Evolutionary conservation across 345 rosid genomes (phyloP).

Genomic region (Rhizophora mangle): DNA sequence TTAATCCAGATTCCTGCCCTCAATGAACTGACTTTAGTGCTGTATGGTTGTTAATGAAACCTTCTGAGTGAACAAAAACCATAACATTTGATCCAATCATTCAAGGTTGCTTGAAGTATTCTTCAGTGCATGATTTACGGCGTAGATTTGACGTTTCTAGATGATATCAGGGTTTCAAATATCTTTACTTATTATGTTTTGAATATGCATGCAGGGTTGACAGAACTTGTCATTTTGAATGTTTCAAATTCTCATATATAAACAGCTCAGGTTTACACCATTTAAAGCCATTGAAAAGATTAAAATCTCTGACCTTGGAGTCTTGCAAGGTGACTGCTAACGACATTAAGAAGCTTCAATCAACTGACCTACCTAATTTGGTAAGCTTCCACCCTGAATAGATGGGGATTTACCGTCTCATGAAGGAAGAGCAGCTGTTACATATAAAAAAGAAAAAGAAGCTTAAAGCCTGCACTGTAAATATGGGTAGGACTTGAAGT

Average conservation of each 20-base stretch:
- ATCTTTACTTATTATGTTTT: constrained; percentile 1
- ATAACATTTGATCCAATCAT: too few species aligned
- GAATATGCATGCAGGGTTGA: constrained; percentile 54
- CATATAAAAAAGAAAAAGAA: too few species aligned
- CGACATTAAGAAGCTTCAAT: constrained; percentile 73
- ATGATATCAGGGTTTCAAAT: too few species aligned
- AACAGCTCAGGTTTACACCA: constrained; percentile 63
- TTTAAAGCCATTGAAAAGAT: constrained; percentile 67
- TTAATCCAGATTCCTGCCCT: too few species aligned
- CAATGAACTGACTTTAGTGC: too few species aligned
- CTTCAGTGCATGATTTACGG: too few species aligned
- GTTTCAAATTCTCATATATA: constrained; percentile 71
- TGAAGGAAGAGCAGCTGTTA: neutral
- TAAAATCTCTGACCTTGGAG: constrained; percentile 66
- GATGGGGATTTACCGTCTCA: neutral
- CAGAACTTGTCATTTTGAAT: constrained; percentile 66
- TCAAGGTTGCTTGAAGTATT: too few species aligned
- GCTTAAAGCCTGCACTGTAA: too few species aligned
- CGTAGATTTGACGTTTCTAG: too few species aligned
- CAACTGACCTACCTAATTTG: constrained; percentile 64
- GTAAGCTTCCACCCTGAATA: constrained; percentile 76
- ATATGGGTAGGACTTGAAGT: neutral
- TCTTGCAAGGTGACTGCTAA: constrained; percentile 72
- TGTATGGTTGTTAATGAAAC: too few species aligned
- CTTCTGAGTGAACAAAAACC: too few species aligned